phyloP scores from a whole-genome alignment of 495 filamentous ascomycete species.

The Lophium mytilinum region DNA sequence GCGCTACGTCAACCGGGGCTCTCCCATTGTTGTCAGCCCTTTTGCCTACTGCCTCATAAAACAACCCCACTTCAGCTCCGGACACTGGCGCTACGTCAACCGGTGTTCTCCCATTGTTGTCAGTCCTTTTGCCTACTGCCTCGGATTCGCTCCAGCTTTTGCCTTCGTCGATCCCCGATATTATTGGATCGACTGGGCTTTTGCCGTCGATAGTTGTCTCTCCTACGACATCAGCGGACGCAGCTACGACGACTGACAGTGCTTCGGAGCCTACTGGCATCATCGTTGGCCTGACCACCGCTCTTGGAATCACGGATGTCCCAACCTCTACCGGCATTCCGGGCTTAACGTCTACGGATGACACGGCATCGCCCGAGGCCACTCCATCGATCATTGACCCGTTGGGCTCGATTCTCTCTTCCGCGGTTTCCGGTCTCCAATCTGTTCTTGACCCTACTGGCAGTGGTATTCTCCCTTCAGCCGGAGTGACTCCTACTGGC shows the following conservation, averaged over 20 bases:
- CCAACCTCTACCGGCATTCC: no score
- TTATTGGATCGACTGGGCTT: background rate
- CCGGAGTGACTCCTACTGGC: background rate
- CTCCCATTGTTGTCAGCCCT: background rate
- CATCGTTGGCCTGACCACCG: constrained; percentile 22
- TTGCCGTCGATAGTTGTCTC: background rate
- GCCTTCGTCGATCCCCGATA: background rate
- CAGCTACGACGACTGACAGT: background rate
- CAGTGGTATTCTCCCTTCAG: background rate
- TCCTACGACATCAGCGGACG: background rate
- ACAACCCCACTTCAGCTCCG: no score
- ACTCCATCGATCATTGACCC: constrained; percentile 8
- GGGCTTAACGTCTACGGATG: background rate
- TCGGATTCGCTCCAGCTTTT: background rate
- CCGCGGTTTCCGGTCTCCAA: background rate
- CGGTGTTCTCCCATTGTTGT: background rate
- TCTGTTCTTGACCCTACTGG: background rate
- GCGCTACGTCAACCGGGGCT: background rate
- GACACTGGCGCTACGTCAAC: no score
- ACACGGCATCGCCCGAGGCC: background rate
- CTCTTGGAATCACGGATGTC: constrained; percentile 6
- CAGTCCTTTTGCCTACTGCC: background rate
- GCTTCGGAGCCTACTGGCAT: constrained; percentile 14
- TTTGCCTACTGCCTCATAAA: no score
- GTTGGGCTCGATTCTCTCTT: background rate